Evolutionary conservation across 148 eudicot genomes (phyloP).

Genomic region (Vaccinium vitisidaea): DNA sequence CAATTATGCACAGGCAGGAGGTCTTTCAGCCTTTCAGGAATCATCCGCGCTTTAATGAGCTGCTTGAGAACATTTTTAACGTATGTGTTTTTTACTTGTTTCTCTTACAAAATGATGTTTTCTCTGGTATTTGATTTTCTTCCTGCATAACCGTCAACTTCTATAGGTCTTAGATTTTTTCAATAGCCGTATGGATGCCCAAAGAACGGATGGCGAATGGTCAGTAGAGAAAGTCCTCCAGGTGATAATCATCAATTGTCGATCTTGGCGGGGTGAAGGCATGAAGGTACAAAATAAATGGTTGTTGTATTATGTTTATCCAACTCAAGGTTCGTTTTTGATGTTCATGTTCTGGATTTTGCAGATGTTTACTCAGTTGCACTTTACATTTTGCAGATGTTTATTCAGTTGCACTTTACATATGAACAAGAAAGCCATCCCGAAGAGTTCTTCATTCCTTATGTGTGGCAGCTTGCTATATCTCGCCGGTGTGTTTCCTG

Average conservation of each 20-base stretch:
- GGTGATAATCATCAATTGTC: constrained; percentile 67
- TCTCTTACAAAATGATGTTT: background rate
- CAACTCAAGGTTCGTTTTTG: background rate
- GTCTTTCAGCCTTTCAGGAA: constrained; percentile 85
- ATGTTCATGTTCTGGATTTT: constrained; percentile 1
- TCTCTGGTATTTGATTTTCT: background rate
- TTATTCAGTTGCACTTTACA: constrained; percentile 79
- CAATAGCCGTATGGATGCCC: constrained; percentile 90
- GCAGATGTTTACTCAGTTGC: too few species aligned
- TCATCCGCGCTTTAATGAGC: constrained; percentile 87
- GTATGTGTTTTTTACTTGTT: constrained; percentile 39
- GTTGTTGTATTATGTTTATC: background rate
- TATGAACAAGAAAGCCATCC: constrained; percentile 98
- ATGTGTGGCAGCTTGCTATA: constrained; percentile 85
- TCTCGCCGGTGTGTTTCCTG: constrained; percentile 55
- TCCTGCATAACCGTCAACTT: background rate
- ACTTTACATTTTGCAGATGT: constrained; percentile 50
- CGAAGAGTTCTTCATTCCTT: constrained; percentile 95
- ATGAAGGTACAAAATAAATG: constrained; percentile 59
- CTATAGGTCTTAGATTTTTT: constrained; percentile 84
- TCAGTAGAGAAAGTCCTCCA: constrained; percentile 95
- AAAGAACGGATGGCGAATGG: constrained; percentile 75
- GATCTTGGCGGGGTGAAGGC: constrained; percentile 96
- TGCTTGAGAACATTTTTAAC: constrained; percentile 86
- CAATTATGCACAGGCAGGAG: constrained; percentile 95